Base-by-base conservation (phyloP, 306 rosid species). In the Canavalia ensiformis region DNA sequence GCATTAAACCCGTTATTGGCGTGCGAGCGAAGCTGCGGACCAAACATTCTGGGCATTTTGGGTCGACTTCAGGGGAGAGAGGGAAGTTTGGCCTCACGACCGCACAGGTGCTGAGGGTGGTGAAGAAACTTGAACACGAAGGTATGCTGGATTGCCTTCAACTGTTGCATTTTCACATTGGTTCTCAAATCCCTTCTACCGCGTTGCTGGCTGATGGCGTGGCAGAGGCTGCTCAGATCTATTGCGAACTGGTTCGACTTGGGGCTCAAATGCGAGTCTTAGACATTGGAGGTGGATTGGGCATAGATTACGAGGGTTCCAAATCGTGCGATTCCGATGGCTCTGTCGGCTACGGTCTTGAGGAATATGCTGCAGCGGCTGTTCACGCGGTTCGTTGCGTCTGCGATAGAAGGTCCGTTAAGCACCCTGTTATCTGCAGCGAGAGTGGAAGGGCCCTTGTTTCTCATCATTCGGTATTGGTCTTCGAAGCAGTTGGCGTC, bases 211-310 rank as follows among this genome's bases (percentile, higher is more conserved):
- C 92, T 0, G 97, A 91, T 37, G 92, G 97, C 0, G 95, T 95
- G 0, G 80, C 88, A 8, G 98, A 92, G 82, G 98, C 98, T 2
- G 90, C 97, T 13, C 98, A 95, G 90, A 87, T 95, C 69, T 95
- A 90, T n/a, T 92, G 97, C 39, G 98, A 95, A 49, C 77, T 95
- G 81, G 91, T 89, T 69, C 97, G 95, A 5, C 89, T 95, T 2
- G 98, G 98, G 4, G 97, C 97, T 4, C 59, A 86, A 5, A 92
- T 95, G 98, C 81, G 78, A 34, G 92, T 95, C 13, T 66, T 95
- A 0, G 98, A 95, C 73, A 89, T 92, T 64, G 97, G 99, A 76
- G 99, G 97, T 39, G 99, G 99, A 34, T 65, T 95, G 57, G 97
- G 99, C 0, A 89, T 95, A 2, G 99, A 92, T 65, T 92, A 95